Conservation (phyloP, 805 yeast genomes). For the Candida yuanshanica region DNA sequence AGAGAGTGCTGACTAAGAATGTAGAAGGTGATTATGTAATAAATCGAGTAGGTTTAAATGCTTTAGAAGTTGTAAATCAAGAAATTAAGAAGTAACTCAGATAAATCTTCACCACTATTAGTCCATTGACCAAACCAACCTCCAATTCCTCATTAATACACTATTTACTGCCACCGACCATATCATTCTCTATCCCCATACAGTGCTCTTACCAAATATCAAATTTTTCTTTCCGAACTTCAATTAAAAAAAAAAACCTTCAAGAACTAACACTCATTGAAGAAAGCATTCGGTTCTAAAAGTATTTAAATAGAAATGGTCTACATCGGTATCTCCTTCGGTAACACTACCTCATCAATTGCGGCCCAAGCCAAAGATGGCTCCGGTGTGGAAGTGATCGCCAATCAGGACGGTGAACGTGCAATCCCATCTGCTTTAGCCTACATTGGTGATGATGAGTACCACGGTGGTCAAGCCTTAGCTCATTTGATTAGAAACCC, state of each 20-base stretch:
- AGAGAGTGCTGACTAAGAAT: too few relatives aligned
- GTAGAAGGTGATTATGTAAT: too few relatives aligned
- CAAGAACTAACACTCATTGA: not conserved
- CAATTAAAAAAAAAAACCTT: not conserved
- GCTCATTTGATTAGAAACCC: conserved; percentile 92
- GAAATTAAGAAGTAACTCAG: too few relatives aligned
- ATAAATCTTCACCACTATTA: too few relatives aligned
- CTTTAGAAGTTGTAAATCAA: too few relatives aligned
- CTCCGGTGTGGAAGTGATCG: conserved; percentile 85
- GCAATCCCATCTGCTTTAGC: conserved; percentile 89
- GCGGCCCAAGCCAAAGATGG: conserved; percentile 85
- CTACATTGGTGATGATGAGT: conserved; percentile 91
- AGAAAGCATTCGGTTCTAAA: too few relatives aligned
- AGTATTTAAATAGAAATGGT: conserved; percentile 21
- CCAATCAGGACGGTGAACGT: conserved; percentile 99
- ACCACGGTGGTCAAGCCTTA: conserved; percentile 94
- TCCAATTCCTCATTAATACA: not conserved
- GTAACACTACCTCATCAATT: conserved; percentile 92
- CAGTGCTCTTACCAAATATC: not conserved
- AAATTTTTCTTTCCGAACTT: not conserved
- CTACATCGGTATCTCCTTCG: conserved; percentile 92
- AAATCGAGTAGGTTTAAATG: too few relatives aligned
- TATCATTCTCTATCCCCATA: not conserved
- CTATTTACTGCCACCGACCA: not conserved
- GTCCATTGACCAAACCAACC: not conserved